Evolutionary conservation across 2,329 filamentous ascomycete genomes (phyloP), one percentile per base, ranked within the genome.

Genomic region (Fusarium dimerum): DNA sequence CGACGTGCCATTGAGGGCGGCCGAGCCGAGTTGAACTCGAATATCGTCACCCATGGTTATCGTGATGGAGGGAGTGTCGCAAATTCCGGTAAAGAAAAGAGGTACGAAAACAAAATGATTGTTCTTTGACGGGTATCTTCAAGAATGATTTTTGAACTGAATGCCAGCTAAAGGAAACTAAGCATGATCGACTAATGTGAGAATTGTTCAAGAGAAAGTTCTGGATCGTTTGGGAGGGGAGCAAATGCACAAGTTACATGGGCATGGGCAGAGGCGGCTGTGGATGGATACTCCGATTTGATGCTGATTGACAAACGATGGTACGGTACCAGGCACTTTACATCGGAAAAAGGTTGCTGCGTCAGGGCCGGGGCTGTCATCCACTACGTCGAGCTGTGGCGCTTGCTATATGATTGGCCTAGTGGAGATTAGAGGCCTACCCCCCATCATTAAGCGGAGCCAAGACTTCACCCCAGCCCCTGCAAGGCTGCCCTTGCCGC

Each of bases 1-100:
- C 26, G 77, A 74, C 46, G 72, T 65, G 52, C 75, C 71, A 54
- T 76, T 73, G 56, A 82, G 74, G 50, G 78, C 78, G 40, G 73
- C 71, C 43, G 77, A 75, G 57, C 78, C 71, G 56, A 77, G 70
- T 59, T 72, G 64, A 57, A 71, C 62, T 57, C 66, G 66, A 57
- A 64, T 68, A 60, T 74, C 71, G 60, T 74, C 71, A 55, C 70
- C 71, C 72, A 74, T 74, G 54, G 55, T 61, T 54, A 59, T 52
- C 52, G 54, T 49, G 50, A 43, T 48, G 50, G 42, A 53, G 45
- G 34, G 45, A 45, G 46, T 43, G 51, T 61, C 54, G 61, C 60
- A 55, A 59, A 50, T 44, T 45, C 36, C 36, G 47, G 47, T 40
- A 40, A 47, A 48, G 40, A 48, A 40, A 40, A 48, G 50, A 32